Conservation (phyloP, 1,284 basidiomycete genomes). For the Rhodotorula sp. region DNA sequence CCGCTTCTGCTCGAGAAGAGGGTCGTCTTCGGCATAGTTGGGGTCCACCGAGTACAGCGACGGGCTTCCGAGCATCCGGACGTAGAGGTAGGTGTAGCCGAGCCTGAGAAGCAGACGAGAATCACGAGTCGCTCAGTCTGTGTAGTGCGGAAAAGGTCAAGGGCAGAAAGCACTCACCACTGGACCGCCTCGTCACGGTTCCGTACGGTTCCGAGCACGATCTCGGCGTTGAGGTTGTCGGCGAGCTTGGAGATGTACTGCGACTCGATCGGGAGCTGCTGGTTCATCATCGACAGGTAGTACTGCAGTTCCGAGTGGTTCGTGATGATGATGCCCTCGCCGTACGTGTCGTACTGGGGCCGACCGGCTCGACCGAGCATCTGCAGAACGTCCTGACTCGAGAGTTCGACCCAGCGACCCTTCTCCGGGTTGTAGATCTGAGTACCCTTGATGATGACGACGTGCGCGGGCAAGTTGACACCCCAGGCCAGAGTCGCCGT, state of each 20-base stretch:
- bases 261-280: constrained; percentile 94
- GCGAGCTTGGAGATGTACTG: constrained; percentile 91
- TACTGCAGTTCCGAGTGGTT: constrained; percentile 97
- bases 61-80: constrained; percentile 92
- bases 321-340: constrained; percentile 98
- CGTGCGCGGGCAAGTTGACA: constrained; percentile 96
- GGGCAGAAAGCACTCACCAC: constrained; percentile 58
- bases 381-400: constrained; percentile 94
- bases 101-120: constrained; percentile 48
- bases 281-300: constrained; percentile 88
- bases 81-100: constrained; percentile 91
- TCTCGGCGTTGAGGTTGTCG: constrained; percentile 96
- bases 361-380: constrained; percentile 98
- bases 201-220: constrained; percentile 90
- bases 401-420: constrained; percentile 94
- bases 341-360: constrained; percentile 95
- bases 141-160: background rate
- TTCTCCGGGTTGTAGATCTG: constrained; percentile 99
- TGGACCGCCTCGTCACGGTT: constrained; percentile 97
- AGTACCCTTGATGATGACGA: constrained; percentile 98
- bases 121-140: background rate
- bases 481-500: constrained; percentile 99
- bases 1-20: constrained; percentile 80
- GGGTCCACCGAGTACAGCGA: constrained; percentile 83
- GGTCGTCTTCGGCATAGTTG: constrained; percentile 87